A percentile compares a stretch with the other conserved stretches of the same genome.
phyloP scores from a whole-genome alignment of 1,284 basidiomycete species.

The Papiliotrema laurentii region DNA sequence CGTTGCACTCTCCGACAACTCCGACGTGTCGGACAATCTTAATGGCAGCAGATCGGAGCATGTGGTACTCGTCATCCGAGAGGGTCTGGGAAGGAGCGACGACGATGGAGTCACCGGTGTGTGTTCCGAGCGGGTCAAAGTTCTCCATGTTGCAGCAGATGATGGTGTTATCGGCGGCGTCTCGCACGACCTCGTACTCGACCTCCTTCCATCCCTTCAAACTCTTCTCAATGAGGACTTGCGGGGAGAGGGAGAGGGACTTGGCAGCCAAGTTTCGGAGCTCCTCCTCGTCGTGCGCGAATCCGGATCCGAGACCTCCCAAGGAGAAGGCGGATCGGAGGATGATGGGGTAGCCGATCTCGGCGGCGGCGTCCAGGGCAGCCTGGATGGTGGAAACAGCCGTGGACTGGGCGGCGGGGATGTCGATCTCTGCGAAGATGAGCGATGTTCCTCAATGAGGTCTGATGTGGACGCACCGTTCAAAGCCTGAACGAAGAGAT shows the following conservation, averaged over 20 bases:
- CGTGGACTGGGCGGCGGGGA: constrained; percentile 93
- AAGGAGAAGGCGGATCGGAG: constrained; percentile 97
- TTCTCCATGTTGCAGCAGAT: constrained; percentile 99
- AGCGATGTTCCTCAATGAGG: background rate
- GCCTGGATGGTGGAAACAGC: constrained; percentile 94
- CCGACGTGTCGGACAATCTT: constrained; percentile 97
- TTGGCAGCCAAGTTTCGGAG: constrained; percentile 90
- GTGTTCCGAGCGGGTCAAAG: constrained; percentile 97
- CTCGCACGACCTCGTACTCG: constrained; percentile 98
- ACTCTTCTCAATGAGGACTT: constrained; percentile 94
- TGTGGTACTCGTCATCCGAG: constrained; percentile 97
- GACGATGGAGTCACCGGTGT: constrained; percentile 99
- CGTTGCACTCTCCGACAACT: constrained; percentile 87
- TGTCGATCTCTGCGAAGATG: constrained; percentile 71
- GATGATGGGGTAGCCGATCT: constrained; percentile 97
- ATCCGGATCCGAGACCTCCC: constrained; percentile 97
- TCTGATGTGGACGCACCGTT: constrained; percentile 60
- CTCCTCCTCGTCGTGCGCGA: constrained; percentile 93
- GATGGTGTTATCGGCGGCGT: constrained; percentile 91
- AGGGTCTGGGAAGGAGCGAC: constrained; percentile 98
- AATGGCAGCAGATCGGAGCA: constrained; percentile 95
- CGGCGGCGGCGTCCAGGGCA: constrained; percentile 83
- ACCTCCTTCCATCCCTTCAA: constrained; percentile 99
- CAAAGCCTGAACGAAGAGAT: constrained; percentile 93
- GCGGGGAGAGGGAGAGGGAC: constrained; percentile 84